Evolutionary conservation across 1,139 yeast species (phyloP).

Genomic region (Candida sp.): DNA sequence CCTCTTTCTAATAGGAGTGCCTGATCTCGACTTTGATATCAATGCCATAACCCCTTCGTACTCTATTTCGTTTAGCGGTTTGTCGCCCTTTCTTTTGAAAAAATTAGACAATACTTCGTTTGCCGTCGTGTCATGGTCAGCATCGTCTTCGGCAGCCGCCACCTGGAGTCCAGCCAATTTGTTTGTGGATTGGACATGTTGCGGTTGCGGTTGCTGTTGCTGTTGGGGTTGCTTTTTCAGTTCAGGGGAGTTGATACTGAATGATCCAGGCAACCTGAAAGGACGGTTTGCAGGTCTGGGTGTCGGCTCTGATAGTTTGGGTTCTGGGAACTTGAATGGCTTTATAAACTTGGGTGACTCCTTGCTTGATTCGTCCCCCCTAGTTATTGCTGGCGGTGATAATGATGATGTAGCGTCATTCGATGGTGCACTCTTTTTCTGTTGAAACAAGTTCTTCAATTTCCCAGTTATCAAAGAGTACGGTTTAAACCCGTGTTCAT

Average conservation of each 20-base stretch:
- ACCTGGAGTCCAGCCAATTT: too few species aligned
- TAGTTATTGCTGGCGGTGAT: neutral
- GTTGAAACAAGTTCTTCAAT: slow-evolving; percentile 31
- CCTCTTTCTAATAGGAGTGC: slow-evolving; percentile 10
- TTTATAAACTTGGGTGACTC: slow-evolving; percentile 2
- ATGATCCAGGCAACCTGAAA: slow-evolving; percentile 13
- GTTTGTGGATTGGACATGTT: neutral
- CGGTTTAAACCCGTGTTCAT: slow-evolving; percentile 14
- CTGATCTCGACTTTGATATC: slow-evolving; percentile 28
- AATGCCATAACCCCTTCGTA: slow-evolving; percentile 83
- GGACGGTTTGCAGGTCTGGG: neutral
- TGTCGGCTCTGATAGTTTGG: neutral
- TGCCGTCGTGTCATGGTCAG: slow-evolving; percentile 19
- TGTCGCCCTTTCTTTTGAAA: slow-evolving; percentile 76
- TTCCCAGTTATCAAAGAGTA: slow-evolving; percentile 29
- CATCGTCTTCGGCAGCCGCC: neutral
- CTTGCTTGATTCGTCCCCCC: slow-evolving; percentile 3
- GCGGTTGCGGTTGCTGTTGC: neutral
- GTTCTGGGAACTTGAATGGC: slow-evolving; percentile 9
- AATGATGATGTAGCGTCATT: slow-evolving; percentile 7
- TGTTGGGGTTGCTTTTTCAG: slow-evolving; percentile 1
- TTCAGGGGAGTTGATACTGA: slow-evolving; percentile 1
- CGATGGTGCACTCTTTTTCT: neutral
- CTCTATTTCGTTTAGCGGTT: slow-evolving; percentile 77
- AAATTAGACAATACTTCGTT: slow-evolving; percentile 73